A percentile compares a stretch with the other conserved stretches of the same genome.
These are phyloP conservation scores for Trypanosoma theileri DNA, from an alignment of 208 protist species.

Conservation along the genomic window DNA sequence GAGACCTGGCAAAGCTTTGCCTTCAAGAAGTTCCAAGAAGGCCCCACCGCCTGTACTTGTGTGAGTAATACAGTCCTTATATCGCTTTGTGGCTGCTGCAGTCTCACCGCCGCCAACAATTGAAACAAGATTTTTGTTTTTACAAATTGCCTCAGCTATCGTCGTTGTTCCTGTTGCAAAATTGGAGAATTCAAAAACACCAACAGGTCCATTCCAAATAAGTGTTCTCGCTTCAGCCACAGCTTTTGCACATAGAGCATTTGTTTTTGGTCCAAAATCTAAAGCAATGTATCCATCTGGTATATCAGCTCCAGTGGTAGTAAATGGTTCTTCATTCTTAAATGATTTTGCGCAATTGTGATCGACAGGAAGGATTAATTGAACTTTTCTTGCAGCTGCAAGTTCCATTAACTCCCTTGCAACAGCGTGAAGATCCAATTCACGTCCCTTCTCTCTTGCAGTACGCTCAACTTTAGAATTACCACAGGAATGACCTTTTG, in stretches of 20 bases:
- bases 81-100: conserved; percentile 91
- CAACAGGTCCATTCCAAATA: conserved; percentile 97
- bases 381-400: conserved; percentile 93
- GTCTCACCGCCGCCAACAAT: conserved; percentile 99
- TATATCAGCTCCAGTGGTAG: conserved; percentile 79
- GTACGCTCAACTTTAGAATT: conserved; percentile 95
- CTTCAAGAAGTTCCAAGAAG: conserved; percentile 99
- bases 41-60: conserved; percentile 99
- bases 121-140: conserved; percentile 75
- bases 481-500: conserved; percentile 88
- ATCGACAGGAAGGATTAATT: conserved; percentile 98
- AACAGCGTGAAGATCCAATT: conserved; percentile 75
- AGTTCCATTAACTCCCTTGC: conserved; percentile 73
- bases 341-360: conserved; percentile 96
- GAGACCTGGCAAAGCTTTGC: conserved; percentile 94
- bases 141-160: conserved; percentile 76
- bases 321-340: conserved; percentile 64
- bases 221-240: conserved; percentile 89
- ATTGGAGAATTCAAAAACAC: conserved; percentile 98
- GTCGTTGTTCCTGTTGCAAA: conserved; percentile 92
- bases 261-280: conserved; percentile 96
- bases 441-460: conserved; percentile 76
- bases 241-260: conserved; percentile 62
- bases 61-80: conserved; percentile 93
- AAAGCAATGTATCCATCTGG: conserved; percentile 93